Evolutionary conservation across 75 land plant genomes (phyloP).

Genomic region (Selaginella moellendorffii): DNA sequence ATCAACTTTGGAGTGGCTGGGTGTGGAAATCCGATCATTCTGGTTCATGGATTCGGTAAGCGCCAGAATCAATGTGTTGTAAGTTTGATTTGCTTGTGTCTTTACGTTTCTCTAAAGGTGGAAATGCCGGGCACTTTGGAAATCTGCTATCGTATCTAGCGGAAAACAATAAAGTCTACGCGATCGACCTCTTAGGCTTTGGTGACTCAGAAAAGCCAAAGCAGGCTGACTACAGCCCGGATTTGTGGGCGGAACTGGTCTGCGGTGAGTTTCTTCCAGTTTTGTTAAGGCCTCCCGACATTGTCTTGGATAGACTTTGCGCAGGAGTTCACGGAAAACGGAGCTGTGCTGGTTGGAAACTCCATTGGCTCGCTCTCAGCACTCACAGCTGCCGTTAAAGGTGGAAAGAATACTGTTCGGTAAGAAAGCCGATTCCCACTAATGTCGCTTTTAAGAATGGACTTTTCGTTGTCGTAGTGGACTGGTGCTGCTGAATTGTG

Average conservation of each 20-base stretch:
- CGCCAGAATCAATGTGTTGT: not conserved
- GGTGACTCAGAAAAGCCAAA: slow-evolving; percentile 74
- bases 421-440: not conserved
- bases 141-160: slow-evolving; percentile 30
- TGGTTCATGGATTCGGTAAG: slow-evolving; percentile 37
- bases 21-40: slow-evolving; percentile 33
- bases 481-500: slow-evolving; percentile 80
- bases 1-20: slow-evolving; percentile 31
- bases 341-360: slow-evolving; percentile 73
- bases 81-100: not conserved
- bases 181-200: slow-evolving; percentile 69
- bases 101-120: slow-evolving; percentile 17
- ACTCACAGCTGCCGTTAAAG: slow-evolving; percentile 60
- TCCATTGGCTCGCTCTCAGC: slow-evolving; percentile 91
- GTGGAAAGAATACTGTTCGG: not conserved
- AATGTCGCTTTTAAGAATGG: not conserved
- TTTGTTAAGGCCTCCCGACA: not conserved
- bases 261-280: not conserved
- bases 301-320: slow-evolving; percentile 17
- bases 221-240: slow-evolving; percentile 62
- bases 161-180: slow-evolving; percentile 49
- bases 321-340: slow-evolving; percentile 24
- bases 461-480: slow-evolving; percentile 27
- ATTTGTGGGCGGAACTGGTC: slow-evolving; percentile 62
- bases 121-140: slow-evolving; percentile 33